Evolutionary conservation across 2,329 filamentous ascomycete species (phyloP).

Genomic region (Colletotrichum horii): DNA sequence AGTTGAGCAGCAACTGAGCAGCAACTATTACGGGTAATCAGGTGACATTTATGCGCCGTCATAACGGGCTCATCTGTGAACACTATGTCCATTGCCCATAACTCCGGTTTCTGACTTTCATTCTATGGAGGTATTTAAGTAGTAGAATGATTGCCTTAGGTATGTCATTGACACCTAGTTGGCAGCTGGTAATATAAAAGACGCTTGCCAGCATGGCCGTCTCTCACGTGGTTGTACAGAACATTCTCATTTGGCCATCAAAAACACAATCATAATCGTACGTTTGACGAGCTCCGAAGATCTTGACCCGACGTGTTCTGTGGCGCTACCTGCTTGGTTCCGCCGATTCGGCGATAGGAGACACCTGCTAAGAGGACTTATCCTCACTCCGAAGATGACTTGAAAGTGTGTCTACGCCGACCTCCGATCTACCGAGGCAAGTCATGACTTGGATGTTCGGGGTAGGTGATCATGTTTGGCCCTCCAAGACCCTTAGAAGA

Average conservation of each 20-base stretch:
- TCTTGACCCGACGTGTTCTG: not conserved
- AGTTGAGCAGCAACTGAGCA: not conserved
- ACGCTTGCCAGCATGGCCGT: no score
- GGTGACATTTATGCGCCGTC: not conserved
- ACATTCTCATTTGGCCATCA: no score
- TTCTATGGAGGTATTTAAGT: no score
- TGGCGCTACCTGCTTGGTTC: not conserved
- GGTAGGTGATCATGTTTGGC: not conserved
- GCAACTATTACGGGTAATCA: not conserved
- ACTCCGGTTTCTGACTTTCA: no score
- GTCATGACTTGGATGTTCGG: not conserved
- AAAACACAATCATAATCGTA: not conserved
- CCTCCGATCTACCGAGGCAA: not conserved
- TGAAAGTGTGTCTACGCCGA: not conserved
- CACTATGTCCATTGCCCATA: not conserved
- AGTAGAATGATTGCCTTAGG: no score
- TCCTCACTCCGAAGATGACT: not conserved
- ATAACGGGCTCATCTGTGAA: not conserved
- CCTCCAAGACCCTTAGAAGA: not conserved
- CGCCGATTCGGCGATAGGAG: not conserved
- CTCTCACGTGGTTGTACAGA: no score
- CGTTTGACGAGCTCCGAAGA: not conserved
- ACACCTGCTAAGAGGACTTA: not conserved
- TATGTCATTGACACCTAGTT: no score
- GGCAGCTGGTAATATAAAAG: no score